Base-by-base conservation (phyloP, 306 rosid genomes). In the Rosa lucieae region DNA sequence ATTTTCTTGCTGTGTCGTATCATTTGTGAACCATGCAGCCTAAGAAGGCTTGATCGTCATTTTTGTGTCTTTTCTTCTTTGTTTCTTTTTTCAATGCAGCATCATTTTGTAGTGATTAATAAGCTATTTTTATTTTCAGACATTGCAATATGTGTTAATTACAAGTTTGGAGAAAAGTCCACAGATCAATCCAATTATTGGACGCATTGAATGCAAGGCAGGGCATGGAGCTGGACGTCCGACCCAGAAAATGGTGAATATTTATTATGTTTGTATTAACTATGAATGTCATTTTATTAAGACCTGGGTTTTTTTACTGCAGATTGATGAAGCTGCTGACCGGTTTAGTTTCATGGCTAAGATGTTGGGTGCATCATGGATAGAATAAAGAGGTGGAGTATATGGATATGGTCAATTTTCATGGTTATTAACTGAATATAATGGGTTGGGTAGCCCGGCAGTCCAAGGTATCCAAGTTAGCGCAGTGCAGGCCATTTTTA, bases 141-240 rank as follows among this genome's bases (percentile, higher is more conserved):
- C 94, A 7, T 26, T 91, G 97, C 98, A 93, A 78, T 77, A 95
- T 82, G 85, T 85, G 32, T 87, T 95, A 2, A 83, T 83, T 81
- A 86, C 90, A 63, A 91, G 98, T 87, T 66, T 86, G 78, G 97
- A 89, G 82, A 84, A 82, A 43, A 95, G 97, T 81, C 97, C 95
- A 9, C 98, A 95, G 79, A 88, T 89, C 14, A 95, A 93, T 79
- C 97, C 98, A 5, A 92, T 95, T 65, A 85, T 95, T 63, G 99
- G 91, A 75, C 98, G 99, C 79, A 92, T 92, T 26, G 99, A 95
- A 84, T 85, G 97, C 55, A 95, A 95, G 84, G 98, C 99, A 10
- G 99, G 92, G 21, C 92, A 89, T 62, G 92, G 92, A 79, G 89
- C 86, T 10, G 99, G 99, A 21, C 98, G 93, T 52, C 93, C 99